A percentile compares a stretch with the other conserved stretches of the same genome.
Conservation (phyloP, 495 filamentous ascomycete species). For the Tetracladium setigerum region DNA sequence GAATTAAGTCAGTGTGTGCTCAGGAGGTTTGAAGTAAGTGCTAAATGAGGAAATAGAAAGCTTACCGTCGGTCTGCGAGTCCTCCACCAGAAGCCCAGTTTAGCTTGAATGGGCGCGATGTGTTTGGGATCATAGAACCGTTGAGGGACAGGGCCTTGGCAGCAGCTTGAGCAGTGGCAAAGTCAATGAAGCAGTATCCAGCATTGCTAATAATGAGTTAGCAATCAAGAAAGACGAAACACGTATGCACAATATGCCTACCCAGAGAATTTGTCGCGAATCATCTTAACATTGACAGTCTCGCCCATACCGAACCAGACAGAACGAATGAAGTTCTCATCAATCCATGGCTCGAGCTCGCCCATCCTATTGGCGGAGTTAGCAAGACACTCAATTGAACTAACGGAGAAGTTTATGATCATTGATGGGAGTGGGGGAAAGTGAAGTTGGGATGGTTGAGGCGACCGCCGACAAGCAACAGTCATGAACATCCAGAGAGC, state of each 20-base stretch:
- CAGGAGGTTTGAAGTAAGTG: neutral
- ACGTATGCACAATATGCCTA: constrained; percentile 41
- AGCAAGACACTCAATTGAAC: constrained; percentile 1
- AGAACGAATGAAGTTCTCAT: constrained; percentile 95
- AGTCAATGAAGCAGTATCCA: constrained; percentile 98
- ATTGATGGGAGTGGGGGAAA: neutral
- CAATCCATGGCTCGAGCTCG: constrained; percentile 98
- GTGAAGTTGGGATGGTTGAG: neutral
- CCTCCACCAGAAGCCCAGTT: constrained; percentile 99
- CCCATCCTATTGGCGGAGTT: constrained; percentile 72
- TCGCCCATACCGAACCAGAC: constrained; percentile 84
- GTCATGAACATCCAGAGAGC: neutral
- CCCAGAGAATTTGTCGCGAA: constrained; percentile 99
- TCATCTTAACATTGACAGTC: constrained; percentile 98
- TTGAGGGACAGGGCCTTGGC: constrained; percentile 85
- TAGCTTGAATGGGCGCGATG: constrained; percentile 91
- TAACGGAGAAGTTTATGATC: neutral
- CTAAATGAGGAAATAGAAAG: constrained; percentile 15
- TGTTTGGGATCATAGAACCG: constrained; percentile 88
- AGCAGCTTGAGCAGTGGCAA: constrained; percentile 73
- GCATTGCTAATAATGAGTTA: constrained; percentile 61
- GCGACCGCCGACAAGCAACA: neutral
- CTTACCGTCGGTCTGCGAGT: constrained; percentile 83
- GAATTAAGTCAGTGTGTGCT: constrained; percentile 15
- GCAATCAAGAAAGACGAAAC: constrained; percentile 8